phyloP scores from a whole-genome alignment of 225 moss, liverwort and hornwort genomes.

The Polytrichum formosum region DNA sequence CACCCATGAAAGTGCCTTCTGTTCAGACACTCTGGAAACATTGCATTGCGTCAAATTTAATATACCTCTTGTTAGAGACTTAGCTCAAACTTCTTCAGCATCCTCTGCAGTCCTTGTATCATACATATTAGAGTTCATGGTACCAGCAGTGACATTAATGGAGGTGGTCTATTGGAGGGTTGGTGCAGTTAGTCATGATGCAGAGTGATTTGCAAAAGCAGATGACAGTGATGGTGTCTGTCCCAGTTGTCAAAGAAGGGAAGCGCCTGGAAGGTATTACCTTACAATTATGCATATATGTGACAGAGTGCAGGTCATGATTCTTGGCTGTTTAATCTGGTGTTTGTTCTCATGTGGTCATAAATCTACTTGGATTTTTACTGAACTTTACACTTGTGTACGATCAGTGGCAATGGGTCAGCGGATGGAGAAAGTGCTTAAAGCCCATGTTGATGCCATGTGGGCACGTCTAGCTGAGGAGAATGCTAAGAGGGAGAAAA shows the following conservation, averaged over 20 bases:
- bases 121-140: too few species aligned
- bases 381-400: conserved; percentile 1
- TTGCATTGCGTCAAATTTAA: too few species aligned
- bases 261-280: conserved; percentile 72
- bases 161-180: background rate
- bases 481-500: conserved; percentile 83
- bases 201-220: conserved; percentile 91
- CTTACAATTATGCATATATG: background rate
- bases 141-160: too few species aligned
- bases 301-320: background rate
- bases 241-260: conserved; percentile 85
- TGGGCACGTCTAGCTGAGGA: conserved; percentile 95
- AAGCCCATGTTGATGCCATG: conserved; percentile 91
- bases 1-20: too few species aligned
- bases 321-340: background rate
- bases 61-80: too few species aligned
- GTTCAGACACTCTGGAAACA: too few species aligned
- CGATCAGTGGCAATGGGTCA: conserved; percentile 67
- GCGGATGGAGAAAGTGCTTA: conserved; percentile 88
- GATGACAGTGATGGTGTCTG: conserved; percentile 74
- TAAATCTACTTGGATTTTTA: background rate
- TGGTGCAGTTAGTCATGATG: conserved; percentile 75
- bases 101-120: too few species aligned
- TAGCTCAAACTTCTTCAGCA: too few species aligned
- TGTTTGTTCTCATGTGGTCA: background rate